Evolutionary conservation across 441 rosid species (phyloP), one percentile per base, ranked within the genome.

Genomic region (Gossypium gossypioides): DNA sequence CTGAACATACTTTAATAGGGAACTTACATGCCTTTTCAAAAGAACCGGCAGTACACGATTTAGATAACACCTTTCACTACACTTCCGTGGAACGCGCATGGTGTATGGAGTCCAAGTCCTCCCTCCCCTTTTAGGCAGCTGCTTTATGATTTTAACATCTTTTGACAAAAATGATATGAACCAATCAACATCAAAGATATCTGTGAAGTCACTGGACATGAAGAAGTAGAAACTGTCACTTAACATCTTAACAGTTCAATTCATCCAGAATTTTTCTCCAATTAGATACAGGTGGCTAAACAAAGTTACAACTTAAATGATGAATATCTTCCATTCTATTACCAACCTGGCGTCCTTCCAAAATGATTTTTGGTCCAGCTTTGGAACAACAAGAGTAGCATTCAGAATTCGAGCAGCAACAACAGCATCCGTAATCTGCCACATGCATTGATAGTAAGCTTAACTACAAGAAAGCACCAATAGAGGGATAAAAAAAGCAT

Each of bases 1-100:
- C 52, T 61, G 22, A 60, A 66, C 66, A 51, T 5, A 67, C 46
- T 67, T 52, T 72, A 75, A 72, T 72, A 57, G 59, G 71, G 79
- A 83, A 94, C 98, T 89, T 93, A 93, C 98, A 90, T 93, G 97
- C 96, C 95, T 91, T 93, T 89, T 93, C 88, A 81, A 81, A 80
- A 93, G 95, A 81, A 86, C 93, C 13, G 97, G 97, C 66, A 91
- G 69, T 2, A 93, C 95, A 18, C 93, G 95, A 74, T 74, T 93
- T 25, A 72, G 76, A 73, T 93, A 93, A 82, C 97, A 93, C 72
- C 81, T 91, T 81, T 86, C 96, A 67, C 84, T 90, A 78, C 98
- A 93, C 83, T 90, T 93, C 81, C 97, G 81, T 0, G 97, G 96
- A 75, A 93, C 93, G 73, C 93, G 96, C 98, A 91, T 91, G 46